Percentiles rank a stretch among this genome's conserved stretches.
phyloP scores from a whole-genome alignment of 2,329 filamentous ascomycete genomes.

The Exophiala spinifera region DNA sequence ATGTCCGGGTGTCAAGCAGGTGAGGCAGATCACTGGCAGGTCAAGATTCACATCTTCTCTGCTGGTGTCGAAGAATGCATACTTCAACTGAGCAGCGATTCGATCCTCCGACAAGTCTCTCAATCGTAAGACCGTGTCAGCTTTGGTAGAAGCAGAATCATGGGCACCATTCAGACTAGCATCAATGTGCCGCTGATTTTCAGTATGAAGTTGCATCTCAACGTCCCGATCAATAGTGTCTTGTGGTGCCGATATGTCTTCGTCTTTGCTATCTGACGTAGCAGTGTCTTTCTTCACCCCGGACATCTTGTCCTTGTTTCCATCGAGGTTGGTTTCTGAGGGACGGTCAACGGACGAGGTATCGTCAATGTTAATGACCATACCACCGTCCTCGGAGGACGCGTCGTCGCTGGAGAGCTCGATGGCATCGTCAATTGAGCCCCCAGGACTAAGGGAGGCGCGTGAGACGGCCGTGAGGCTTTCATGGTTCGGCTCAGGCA shows the following conservation, averaged over 20 bases:
- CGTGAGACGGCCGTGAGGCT: neutral
- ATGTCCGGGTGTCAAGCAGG: slow-evolving; percentile 44
- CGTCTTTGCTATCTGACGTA: neutral
- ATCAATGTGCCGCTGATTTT: slow-evolving; percentile 4
- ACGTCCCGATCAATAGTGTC: slow-evolving; percentile 7
- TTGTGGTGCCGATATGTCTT: slow-evolving; percentile 1
- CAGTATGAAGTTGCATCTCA: slow-evolving; percentile 14
- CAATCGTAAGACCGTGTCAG: slow-evolving; percentile 23
- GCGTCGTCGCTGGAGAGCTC: slow-evolving; percentile 32
- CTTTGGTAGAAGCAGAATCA: neutral
- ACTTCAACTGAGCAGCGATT: slow-evolving; percentile 40
- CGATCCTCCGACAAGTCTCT: slow-evolving; percentile 40
- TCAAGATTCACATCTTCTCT: slow-evolving; percentile 41
- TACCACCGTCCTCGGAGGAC: slow-evolving; percentile 37
- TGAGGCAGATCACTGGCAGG: slow-evolving; percentile 41
- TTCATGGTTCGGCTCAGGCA: neutral
- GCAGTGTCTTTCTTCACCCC: slow-evolving; percentile 6
- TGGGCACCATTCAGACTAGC: neutral
- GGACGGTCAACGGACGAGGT: slow-evolving; percentile 18
- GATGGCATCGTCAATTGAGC: slow-evolving; percentile 23
- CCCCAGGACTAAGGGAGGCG: neutral
- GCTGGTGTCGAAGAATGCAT: slow-evolving; percentile 39
- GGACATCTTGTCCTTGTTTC: slow-evolving; percentile 4
- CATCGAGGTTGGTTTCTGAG: slow-evolving; percentile 8
- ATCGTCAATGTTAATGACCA: slow-evolving; percentile 41